Conservation (phyloP, 192 early-diverging fungal species). For the Kappamyces sp. region DNA sequence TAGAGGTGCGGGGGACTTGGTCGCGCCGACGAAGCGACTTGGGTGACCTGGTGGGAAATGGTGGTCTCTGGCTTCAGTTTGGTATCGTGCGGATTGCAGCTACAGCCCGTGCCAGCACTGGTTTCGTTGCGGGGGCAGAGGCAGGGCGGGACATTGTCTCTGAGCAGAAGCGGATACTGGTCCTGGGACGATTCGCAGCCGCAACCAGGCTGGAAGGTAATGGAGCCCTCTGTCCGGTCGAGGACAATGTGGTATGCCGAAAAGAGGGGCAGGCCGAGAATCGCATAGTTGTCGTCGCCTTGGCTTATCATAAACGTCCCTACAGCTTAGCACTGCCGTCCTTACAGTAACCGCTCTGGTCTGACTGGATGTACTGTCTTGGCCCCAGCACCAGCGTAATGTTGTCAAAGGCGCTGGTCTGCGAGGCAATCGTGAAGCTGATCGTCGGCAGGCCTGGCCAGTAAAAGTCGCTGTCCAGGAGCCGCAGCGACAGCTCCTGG, state of each 20-base stretch:
- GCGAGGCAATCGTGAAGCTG: no score
- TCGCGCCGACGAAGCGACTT: no score
- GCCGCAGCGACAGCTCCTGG: neutral
- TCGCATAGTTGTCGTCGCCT: neutral
- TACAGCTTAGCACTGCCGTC: no score
- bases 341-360: slow-evolving; percentile 6
- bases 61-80: no score
- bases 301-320: neutral
- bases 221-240: neutral
- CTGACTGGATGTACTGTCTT: slow-evolving; percentile 13
- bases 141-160: no score
- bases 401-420: no score
- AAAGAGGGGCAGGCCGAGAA: slow-evolving; percentile 14
- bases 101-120: no score
- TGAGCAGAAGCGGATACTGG: neutral
- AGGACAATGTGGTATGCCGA: neutral
- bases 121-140: no score
- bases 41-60: no score
- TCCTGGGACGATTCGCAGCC: neutral
- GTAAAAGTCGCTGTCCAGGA: neutral
- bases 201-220: neutral
- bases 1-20: no score
- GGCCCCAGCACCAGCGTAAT: slow-evolving; percentile 8
- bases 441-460: neutral
- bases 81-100: no score